Evolutionary conservation across 2,329 filamentous ascomycete species (phyloP), one percentile per base, ranked within the genome.

Genomic region (Chrysoporthe deuterocubensis): DNA sequence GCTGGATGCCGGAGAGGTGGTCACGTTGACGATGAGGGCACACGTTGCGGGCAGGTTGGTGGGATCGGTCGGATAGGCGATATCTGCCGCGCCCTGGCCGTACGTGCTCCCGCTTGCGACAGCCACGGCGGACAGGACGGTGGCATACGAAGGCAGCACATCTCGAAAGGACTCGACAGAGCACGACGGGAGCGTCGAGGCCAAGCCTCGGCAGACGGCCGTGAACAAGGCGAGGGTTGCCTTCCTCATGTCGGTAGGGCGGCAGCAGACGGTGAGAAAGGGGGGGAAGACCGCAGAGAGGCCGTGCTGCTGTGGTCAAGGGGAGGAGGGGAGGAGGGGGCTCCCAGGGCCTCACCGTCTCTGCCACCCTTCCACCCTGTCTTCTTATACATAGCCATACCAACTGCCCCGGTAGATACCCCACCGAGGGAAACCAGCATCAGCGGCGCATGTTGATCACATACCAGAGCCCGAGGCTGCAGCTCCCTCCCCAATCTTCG

Each of bases 41-140:
- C 80, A 82, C n/a, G 80, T 66, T 9, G 75, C 76, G 0, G 80
- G 80, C 11, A 82, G 73, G 61, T 77, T 72, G 9, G 77, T 79
- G 0, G 80, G 78, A 63, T 78, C 74, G 16, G 67, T 72, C 1
- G 79, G 78, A 61, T 78, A 80, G 6, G 72, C 74, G 18, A 78
- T 69, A 66, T 82, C 73, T 7, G 68, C 71, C 6, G 69, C 1
- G 1, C 79, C 79, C 44, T 81, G 79, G 59, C 80, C 79, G 56
- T 79, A 80, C 4, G 72, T 76, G 58, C 75, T 74, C 2, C 77
- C 77, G 1, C 73, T 71, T 26, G 73, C 65, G 26, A 80, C 71
- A 32, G 72, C 68, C 58, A 74, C 69, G n/a, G 76, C 73, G 44
- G 67, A 72, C 57, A 78, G 74, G 40, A 78, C 69, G 64, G 64